Base-by-base conservation (phyloP, 495 filamentous ascomycete genomes). In the Oidiodendron maius region DNA sequence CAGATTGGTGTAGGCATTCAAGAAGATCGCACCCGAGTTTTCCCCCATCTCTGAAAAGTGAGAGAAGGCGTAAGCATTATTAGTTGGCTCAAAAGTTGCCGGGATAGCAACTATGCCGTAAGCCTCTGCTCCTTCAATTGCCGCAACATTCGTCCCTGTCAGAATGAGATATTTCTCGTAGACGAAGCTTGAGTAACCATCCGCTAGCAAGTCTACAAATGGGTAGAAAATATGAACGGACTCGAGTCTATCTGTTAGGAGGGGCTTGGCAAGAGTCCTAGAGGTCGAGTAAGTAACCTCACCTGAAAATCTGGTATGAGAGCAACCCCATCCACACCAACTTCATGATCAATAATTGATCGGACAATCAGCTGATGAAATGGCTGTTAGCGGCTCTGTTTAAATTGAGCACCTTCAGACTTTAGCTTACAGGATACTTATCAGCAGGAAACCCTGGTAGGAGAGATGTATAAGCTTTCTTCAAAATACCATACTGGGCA, bases 181-280 rank as follows among this genome's bases (percentile, higher is more conserved):
- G 1, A 25, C 23, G 30, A 56, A 56, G n/a, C 48, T 45, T 8
- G 53, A 56, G 34, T 56, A 56, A 2, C 53, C 53, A 36, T 56
- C 53, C 12, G 48, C 53, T 9, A 56, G 48, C 8, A 52, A 18
- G 37, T 56, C 53, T 11, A 56, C 44, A 34, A 56, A 56, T 1
- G 53, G 53, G 34, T 52, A 56, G 8, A 18, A 26, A n/a, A 56
- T 45, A 23, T 48, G 38, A 20, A 52, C 1, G 12, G 43, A 39
- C 36, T 39, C 4, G n/a, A n/a, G n/a, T 32, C 12, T 11, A 28
- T 25, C 23, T 24, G 15, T 40, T 20, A 13, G 0, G 6, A 23
- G 17, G n/a, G n/a, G n/a, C n/a, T n/a, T 37, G 5, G 25, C 3
- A 6, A 20, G 44, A 2, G 25, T 35, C 10, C 4, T 47, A 8